Conservation (phyloP, 805 yeast genomes). For the Torulaspora maleeae region DNA sequence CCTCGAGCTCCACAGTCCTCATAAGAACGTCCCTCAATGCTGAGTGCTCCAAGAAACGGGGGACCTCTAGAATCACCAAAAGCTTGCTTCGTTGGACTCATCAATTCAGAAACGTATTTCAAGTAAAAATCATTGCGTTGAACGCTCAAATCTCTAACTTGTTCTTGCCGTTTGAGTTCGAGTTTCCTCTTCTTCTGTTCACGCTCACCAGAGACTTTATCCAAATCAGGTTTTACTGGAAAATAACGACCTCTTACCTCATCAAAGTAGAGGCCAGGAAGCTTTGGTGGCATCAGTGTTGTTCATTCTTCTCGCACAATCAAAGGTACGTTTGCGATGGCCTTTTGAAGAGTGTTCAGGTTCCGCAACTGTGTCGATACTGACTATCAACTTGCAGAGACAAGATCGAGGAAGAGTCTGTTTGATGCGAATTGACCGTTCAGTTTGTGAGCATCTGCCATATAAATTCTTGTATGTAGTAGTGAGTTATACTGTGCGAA, state of each 20-base stretch:
- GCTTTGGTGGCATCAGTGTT: conserved; percentile 12
- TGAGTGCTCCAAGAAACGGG: conserved; percentile 3
- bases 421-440: too few species aligned
- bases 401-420: too few species aligned
- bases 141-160: not conserved
- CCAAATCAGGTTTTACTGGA: conserved; percentile 5
- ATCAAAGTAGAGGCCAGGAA: conserved; percentile 33
- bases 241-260: conserved; percentile 26
- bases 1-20: not conserved
- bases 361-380: too few species aligned
- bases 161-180: conserved; percentile 1
- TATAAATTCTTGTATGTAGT: too few species aligned
- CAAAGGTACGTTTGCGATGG: not conserved
- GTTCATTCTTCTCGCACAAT: not conserved
- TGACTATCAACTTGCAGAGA: too few species aligned
- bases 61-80: conserved; percentile 2
- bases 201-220: conserved; percentile 7
- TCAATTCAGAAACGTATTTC: conserved; percentile 1
- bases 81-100: conserved; percentile 10
- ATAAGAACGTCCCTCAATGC: conserved; percentile 4
- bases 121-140: conserved; percentile 2
- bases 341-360: not conserved
- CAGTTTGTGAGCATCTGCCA: too few species aligned
- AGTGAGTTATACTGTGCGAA: too few species aligned
- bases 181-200: conserved; percentile 13